These are phyloP conservation scores for Acanthamoeba lenticulata DNA, from an alignment of 208 protist species.

Conservation along the genomic window DNA sequence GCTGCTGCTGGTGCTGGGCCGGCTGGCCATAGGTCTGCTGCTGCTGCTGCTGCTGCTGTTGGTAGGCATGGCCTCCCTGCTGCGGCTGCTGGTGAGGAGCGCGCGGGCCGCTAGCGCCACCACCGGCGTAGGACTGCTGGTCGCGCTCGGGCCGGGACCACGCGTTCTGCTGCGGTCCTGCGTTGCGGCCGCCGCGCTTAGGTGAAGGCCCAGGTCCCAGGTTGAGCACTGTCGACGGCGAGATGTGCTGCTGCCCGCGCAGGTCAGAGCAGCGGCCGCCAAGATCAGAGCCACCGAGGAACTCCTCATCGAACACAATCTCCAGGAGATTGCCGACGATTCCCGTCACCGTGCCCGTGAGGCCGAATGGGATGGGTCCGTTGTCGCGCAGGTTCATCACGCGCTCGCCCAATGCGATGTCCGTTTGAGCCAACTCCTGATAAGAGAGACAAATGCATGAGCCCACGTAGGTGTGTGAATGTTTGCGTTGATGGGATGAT, in stretches of 20 bases:
- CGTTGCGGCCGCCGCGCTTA: background rate
- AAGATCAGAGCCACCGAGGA: conserved; percentile 42
- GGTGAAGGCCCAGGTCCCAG: background rate
- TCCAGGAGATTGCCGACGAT: conserved; percentile 34
- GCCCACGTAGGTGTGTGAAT: background rate
- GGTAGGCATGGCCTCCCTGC: background rate
- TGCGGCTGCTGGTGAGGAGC: background rate
- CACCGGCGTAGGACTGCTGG: background rate
- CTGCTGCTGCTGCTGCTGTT: background rate
- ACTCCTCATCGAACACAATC: conserved; percentile 62
- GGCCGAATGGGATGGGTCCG: conserved; percentile 22
- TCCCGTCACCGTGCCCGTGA: conserved; percentile 31
- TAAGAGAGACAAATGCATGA: background rate
- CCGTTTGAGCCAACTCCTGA: background rate
- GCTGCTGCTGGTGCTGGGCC: background rate
- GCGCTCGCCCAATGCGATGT: background rate
- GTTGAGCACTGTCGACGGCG: conserved; percentile 33
- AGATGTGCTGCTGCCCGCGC: conserved; percentile 25
- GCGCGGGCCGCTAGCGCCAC: background rate
- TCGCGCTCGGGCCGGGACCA: background rate
- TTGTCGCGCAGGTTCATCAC: conserved; percentile 45
- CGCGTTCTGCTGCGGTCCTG: background rate
- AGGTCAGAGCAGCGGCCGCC: conserved; percentile 31
- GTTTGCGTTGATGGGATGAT: background rate
- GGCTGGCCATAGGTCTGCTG: too few relatives aligned